Percentiles rank a stretch among this genome's conserved stretches.
phyloP scores from a whole-genome alignment of 1,284 basidiomycete species.

The Melampsora americana region DNA sequence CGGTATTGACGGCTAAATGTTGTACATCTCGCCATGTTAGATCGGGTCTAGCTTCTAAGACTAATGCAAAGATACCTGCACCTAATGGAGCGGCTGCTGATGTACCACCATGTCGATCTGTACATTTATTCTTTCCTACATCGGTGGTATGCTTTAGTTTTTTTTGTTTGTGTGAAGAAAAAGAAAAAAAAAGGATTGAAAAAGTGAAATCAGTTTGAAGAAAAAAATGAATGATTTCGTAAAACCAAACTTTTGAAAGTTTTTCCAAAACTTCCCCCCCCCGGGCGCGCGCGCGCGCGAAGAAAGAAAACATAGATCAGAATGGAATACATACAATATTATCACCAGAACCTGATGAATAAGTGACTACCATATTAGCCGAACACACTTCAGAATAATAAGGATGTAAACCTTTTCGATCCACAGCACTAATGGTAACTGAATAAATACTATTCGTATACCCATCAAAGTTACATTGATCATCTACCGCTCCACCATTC shows the following conservation, averaged over 20 bases:
- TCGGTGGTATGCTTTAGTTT: constrained; percentile 81
- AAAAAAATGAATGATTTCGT: background rate
- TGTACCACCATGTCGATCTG: constrained; percentile 84
- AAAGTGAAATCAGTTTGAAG: background rate
- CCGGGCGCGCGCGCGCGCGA: no score
- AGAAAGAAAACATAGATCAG: no score
- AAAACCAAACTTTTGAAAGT: no score
- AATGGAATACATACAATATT: constrained; percentile 77
- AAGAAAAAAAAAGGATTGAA: constrained; percentile 11
- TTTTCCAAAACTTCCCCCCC: no score
- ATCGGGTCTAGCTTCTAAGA: constrained; percentile 79
- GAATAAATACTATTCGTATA: constrained; percentile 98
- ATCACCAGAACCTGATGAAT: constrained; percentile 90
- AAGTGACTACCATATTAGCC: constrained; percentile 93
- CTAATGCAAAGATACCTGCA: constrained; percentile 82
- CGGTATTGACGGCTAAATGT: constrained; percentile 77
- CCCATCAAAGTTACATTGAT: constrained; percentile 99
- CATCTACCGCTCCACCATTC: constrained; percentile 83
- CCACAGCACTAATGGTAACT: constrained; percentile 89
- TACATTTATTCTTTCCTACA: constrained; percentile 77
- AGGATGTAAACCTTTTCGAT: constrained; percentile 86
- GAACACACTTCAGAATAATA: constrained; percentile 96
- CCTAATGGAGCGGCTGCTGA: constrained; percentile 96
- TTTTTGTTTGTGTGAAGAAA: background rate
- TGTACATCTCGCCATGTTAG: constrained; percentile 96